A percentile compares a stretch with the other conserved stretches of the same genome.
Conservation (phyloP, 345 rosid species). For the Euphorbia peplus region DNA sequence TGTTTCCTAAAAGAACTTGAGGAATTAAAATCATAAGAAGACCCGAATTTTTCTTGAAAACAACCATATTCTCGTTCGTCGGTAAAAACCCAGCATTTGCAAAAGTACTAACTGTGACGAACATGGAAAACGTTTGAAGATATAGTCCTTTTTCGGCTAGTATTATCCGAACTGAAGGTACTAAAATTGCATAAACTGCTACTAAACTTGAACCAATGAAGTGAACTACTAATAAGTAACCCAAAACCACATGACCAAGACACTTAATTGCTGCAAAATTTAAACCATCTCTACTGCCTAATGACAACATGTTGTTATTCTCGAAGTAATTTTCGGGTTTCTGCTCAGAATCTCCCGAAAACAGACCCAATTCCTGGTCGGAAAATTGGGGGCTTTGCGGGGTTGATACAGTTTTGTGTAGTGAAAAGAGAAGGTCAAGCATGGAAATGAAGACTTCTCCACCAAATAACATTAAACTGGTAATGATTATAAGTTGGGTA, state of each 20-base stretch:
- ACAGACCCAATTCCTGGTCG: background rate
- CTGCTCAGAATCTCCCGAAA: background rate
- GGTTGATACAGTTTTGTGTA: no score
- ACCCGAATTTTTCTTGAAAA: conserved; percentile 36
- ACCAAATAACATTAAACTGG: conserved; percentile 53
- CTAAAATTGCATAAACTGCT: background rate
- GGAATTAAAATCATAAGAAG: conserved; percentile 40
- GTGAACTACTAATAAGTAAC: conserved; percentile 1
- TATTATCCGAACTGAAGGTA: background rate
- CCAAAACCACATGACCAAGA: conserved; percentile 14
- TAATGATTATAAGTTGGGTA: conserved; percentile 52
- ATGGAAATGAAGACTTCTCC: conserved; percentile 67
- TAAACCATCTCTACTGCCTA: background rate
- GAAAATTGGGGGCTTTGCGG: background rate
- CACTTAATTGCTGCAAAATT: background rate
- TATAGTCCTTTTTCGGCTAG: conserved; percentile 14
- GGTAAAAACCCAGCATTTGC: conserved; percentile 24
- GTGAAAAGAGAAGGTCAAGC: conserved; percentile 23
- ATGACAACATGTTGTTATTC: background rate
- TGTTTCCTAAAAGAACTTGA: conserved; percentile 37
- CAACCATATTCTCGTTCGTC: conserved; percentile 28
- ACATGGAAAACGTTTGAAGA: conserved; percentile 9
- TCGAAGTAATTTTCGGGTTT: conserved; percentile 3
- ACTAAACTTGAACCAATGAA: background rate
- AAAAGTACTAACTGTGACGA: conserved; percentile 18